A percentile compares a stretch with the other conserved stretches of the same genome.
Evolutionary conservation across 2,329 filamentous ascomycete species (phyloP).

Genomic region (Nemania sp.): DNA sequence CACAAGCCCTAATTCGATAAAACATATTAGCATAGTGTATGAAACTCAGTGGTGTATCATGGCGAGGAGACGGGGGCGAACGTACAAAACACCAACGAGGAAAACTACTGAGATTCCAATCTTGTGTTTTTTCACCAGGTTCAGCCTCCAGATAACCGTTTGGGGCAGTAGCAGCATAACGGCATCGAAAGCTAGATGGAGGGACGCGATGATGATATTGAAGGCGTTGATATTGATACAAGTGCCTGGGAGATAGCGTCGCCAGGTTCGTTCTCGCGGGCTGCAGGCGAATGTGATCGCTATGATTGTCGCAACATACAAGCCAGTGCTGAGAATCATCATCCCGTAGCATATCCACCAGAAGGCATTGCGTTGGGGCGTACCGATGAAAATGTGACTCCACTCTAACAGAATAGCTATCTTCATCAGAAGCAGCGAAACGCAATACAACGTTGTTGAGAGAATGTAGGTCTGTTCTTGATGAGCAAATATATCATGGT

Average conservation of each 20-base stretch:
- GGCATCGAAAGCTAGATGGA: conserved; percentile 45
- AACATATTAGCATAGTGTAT: too few relatives aligned
- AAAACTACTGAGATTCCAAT: conserved; percentile 26
- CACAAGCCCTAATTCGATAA: not conserved
- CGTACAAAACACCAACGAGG: conserved; percentile 7
- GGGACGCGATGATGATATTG: conserved; percentile 15
- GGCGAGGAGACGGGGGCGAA: not conserved
- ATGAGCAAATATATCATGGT: not conserved
- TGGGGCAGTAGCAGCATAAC: conserved; percentile 52
- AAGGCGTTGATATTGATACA: conserved; percentile 9
- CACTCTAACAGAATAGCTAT: conserved; percentile 15
- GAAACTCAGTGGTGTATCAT: too few relatives aligned
- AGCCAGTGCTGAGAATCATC: conserved; percentile 1
- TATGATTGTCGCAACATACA: conserved; percentile 13
- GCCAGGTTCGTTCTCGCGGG: conserved; percentile 9
- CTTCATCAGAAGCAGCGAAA: conserved; percentile 7
- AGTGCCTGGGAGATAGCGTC: conserved; percentile 5
- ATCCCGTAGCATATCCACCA: conserved; percentile 15
- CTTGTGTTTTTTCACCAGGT: conserved; percentile 46
- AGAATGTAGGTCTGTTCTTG: not conserved
- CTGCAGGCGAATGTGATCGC: not conserved
- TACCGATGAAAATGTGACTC: conserved; percentile 14
- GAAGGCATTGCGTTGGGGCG: not conserved
- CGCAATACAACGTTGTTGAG: conserved; percentile 5
- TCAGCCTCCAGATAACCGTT: conserved; percentile 53